These are phyloP conservation scores for Fusarium sp. DNA, from an alignment of 2,329 filamentous ascomycete species.

Conservation along the genomic window DNA sequence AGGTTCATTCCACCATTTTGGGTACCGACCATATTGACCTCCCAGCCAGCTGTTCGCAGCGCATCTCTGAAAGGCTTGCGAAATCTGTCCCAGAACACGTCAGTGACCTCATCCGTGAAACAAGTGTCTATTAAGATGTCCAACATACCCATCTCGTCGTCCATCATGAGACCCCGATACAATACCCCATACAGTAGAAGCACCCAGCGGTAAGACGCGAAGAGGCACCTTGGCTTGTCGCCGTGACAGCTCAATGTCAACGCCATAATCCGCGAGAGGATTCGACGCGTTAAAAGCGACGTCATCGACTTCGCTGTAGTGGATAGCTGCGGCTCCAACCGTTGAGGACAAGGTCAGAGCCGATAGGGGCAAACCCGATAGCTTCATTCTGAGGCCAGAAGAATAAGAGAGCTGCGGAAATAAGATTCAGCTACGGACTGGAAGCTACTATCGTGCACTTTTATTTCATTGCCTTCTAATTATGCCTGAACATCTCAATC, in stretches of 20 bases:
- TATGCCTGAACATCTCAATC: no score
- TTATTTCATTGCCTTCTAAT: no score
- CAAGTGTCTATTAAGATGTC: no score
- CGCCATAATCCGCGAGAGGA: neutral
- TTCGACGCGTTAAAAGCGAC: neutral
- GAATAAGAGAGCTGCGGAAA: no score
- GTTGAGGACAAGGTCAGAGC: neutral
- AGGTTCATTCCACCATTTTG: neutral
- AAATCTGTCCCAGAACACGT: constrained; percentile 19
- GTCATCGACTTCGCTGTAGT: no score
- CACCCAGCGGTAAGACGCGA: constrained; percentile 6
- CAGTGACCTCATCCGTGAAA: neutral
- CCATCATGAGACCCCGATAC: constrained; percentile 2
- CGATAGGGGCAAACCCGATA: neutral
- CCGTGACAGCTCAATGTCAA: neutral
- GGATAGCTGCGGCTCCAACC: neutral
- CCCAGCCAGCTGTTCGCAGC: constrained; percentile 20
- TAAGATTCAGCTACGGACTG: no score
- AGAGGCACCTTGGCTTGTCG: constrained; percentile 6
- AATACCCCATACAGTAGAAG: constrained; percentile 3
- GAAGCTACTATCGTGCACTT: no score
- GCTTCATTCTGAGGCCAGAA: neutral
- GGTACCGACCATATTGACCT: constrained; percentile 4
- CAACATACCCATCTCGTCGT: constrained; percentile 8
- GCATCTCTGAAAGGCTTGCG: constrained; percentile 42